Conservation (phyloP, 768 basidiomycete species). For the Tephrocybe sp. region DNA sequence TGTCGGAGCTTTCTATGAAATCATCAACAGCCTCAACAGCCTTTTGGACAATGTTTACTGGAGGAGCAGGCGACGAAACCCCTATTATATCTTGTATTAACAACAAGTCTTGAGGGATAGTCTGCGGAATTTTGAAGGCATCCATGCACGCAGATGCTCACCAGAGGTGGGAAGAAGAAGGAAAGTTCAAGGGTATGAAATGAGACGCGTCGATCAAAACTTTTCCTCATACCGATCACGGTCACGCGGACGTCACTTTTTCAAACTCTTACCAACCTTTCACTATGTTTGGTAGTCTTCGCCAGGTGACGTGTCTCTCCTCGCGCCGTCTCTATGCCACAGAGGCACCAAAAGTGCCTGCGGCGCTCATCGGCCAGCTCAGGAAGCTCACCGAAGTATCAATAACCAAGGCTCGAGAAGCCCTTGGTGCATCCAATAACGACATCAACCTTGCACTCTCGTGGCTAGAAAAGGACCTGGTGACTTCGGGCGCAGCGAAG, state of each 20-base stretch:
- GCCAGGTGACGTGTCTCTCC: constrained; percentile 15
- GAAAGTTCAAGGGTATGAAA: background rate
- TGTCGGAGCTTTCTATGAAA: constrained; percentile 53
- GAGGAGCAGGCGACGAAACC: constrained; percentile 8
- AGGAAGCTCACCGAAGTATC: constrained; percentile 81
- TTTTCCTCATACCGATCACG: constrained; percentile 15
- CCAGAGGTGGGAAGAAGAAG: background rate
- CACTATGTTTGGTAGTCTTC: constrained; percentile 16
- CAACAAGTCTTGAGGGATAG: constrained; percentile 69
- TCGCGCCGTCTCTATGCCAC: constrained; percentile 52
- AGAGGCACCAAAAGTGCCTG: constrained; percentile 48
- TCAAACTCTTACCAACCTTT: constrained; percentile 10
- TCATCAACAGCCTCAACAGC: constrained; percentile 28
- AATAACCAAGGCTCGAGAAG: constrained; percentile 85
- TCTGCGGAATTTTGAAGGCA: constrained; percentile 58
- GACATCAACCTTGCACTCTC: constrained; percentile 69
- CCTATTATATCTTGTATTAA: constrained; percentile 70
- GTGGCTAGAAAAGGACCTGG: constrained; percentile 80
- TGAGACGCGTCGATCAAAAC: constrained; percentile 15
- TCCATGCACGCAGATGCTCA: constrained; percentile 25
- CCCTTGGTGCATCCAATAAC: constrained; percentile 71
- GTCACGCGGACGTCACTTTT: constrained; percentile 15
- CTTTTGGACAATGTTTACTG: background rate
- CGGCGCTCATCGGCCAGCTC: constrained; percentile 82
- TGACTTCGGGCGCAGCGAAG: constrained; percentile 68